Percentiles rank a stretch among this genome's conserved stretches.
These are phyloP conservation scores for Flaveria floridana DNA, from an alignment of 140 eudicot species.

Conservation along the genomic window DNA sequence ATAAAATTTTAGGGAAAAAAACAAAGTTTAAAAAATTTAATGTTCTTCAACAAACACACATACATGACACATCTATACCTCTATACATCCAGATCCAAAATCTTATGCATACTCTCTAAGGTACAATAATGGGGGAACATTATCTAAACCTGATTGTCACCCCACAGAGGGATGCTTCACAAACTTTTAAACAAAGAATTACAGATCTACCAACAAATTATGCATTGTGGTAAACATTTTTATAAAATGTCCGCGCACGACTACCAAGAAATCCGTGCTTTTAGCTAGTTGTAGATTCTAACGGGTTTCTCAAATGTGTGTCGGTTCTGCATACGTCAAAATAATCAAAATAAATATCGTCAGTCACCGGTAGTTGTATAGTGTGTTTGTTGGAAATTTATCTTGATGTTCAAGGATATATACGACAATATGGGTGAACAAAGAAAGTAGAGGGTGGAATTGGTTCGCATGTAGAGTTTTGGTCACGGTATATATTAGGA, in stretches of 20 bases:
- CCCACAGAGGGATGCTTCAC: slow-evolving; percentile 43
- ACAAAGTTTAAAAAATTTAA: slow-evolving; percentile 13
- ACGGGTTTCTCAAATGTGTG: slow-evolving; percentile 82
- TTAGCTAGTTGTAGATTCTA: slow-evolving; percentile 64
- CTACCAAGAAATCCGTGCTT: slow-evolving; percentile 23
- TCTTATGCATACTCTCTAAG: slow-evolving; percentile 38
- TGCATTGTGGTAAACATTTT: slow-evolving; percentile 14
- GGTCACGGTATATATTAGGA: not conserved
- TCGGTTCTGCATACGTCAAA: slow-evolving; percentile 60
- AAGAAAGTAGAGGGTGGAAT: not conserved
- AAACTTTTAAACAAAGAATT: slow-evolving; percentile 33
- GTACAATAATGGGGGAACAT: slow-evolving; percentile 33
- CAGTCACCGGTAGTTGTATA: not conserved
- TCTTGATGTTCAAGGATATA: not conserved
- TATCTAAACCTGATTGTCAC: slow-evolving; percentile 35
- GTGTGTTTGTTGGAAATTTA: not conserved
- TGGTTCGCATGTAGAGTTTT: not conserved
- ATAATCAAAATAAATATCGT: not conserved
- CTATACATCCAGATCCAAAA: slow-evolving; percentile 44
- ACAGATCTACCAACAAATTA: slow-evolving; percentile 30
- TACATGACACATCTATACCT: slow-evolving; percentile 38
- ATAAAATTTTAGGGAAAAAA: not conserved
- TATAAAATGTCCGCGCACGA: slow-evolving; percentile 14
- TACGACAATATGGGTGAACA: not conserved
- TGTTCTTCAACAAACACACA: slow-evolving; percentile 33